A percentile compares a stretch with the other conserved stretches of the same genome.
phyloP scores from a whole-genome alignment of 768 basidiomycete species.

The Lentinula detonsa region DNA sequence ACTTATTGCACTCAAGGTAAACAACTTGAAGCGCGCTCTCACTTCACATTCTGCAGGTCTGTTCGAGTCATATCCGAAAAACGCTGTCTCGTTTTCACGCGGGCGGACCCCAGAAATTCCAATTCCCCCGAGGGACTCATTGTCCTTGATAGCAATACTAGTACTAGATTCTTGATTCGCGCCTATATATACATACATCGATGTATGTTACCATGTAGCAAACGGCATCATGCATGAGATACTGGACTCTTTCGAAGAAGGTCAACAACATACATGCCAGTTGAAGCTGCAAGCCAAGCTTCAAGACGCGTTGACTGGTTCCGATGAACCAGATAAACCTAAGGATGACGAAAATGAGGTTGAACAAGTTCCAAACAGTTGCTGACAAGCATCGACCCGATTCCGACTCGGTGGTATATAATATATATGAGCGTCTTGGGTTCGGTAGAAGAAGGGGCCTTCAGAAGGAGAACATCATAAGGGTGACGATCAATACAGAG shows the following conservation, averaged over 20 bases:
- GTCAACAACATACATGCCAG: neutral
- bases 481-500: neutral
- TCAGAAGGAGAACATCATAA: neutral
- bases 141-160: neutral
- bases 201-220: too few relatives aligned
- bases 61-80: constrained; percentile 8
- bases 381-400: constrained; percentile 8
- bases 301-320: constrained; percentile 3
- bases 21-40: too few relatives aligned
- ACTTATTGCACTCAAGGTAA: too few relatives aligned
- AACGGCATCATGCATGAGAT: neutral
- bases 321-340: neutral
- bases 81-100: constrained; percentile 8
- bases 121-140: neutral
- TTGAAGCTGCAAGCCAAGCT: too few relatives aligned
- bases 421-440: constrained; percentile 15
- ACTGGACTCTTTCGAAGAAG: neutral
- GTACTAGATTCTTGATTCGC: neutral
- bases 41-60: constrained; percentile 9
- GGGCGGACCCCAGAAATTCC: neutral
- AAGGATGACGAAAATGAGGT: constrained; percentile 4
- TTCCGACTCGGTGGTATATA: constrained; percentile 16
- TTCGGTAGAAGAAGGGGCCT: constrained; percentile 10
- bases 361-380: constrained; percentile 9
- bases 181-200: neutral